Evolutionary conservation across 148 eudicot genomes (phyloP).

Genomic region (Cornus controversa): DNA sequence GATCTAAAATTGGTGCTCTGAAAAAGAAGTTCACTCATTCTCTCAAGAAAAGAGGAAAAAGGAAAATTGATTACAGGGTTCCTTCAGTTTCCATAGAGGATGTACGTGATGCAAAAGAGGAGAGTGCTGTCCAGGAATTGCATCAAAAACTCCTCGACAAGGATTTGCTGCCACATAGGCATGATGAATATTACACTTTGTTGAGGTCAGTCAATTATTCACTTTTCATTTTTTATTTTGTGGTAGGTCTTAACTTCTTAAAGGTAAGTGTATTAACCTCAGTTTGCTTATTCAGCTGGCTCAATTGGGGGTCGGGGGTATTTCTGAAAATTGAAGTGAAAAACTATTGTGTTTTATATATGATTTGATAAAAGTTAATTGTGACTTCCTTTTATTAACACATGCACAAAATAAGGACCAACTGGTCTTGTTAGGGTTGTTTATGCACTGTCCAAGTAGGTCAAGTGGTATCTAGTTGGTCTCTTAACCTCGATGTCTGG

Average conservation of each 20-base stretch:
- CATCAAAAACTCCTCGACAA: slow-evolving; percentile 51
- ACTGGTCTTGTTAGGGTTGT: neutral
- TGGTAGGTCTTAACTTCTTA: neutral
- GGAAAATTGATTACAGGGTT: slow-evolving; percentile 59
- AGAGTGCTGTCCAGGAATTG: slow-evolving; percentile 49
- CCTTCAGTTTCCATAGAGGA: slow-evolving; percentile 70
- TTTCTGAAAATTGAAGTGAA: neutral
- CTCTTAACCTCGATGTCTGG: neutral
- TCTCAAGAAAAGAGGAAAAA: slow-evolving; percentile 68
- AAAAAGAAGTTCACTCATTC: slow-evolving; percentile 64
- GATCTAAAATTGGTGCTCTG: slow-evolving; percentile 50
- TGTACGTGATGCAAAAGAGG: slow-evolving; percentile 65
- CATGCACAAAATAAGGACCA: neutral
- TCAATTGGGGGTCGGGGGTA: neutral
- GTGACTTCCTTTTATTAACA: neutral
- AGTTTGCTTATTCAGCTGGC: neutral
- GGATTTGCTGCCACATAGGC: slow-evolving; percentile 52
- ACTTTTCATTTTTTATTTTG: too few relatives aligned
- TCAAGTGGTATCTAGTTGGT: neutral
- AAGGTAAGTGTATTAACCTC: neutral
- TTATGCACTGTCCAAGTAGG: neutral
- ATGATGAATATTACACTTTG: slow-evolving; percentile 74
- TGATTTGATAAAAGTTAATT: neutral
- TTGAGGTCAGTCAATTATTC: slow-evolving; percentile 39
- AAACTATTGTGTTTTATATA: neutral